phyloP scores from a whole-genome alignment of 2,329 filamentous ascomycete genomes.

The Diaporthe citriasiana region DNA sequence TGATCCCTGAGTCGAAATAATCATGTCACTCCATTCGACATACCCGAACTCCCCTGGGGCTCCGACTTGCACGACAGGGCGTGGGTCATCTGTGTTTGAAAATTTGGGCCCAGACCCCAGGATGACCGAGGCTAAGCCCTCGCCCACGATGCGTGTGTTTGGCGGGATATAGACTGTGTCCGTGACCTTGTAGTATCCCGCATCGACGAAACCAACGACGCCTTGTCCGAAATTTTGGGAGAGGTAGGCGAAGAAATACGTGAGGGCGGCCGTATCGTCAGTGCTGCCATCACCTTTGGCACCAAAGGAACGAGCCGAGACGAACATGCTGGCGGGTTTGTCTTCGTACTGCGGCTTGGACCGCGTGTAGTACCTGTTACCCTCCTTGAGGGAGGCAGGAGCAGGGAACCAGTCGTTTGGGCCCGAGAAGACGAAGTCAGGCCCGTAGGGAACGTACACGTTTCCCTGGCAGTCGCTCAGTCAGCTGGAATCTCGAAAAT shows the following conservation, averaged over 20 bases:
- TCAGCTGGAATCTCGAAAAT: background rate
- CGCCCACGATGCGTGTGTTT: slow-evolving; percentile 70
- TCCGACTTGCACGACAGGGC: slow-evolving; percentile 75
- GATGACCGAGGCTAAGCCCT: slow-evolving; percentile 65
- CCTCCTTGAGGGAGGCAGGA: slow-evolving; percentile 68
- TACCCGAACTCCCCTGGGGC: slow-evolving; percentile 71
- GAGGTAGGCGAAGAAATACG: slow-evolving; percentile 49
- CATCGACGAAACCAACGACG: slow-evolving; percentile 72
- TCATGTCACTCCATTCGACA: slow-evolving; percentile 80
- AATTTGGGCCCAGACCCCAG: slow-evolving; percentile 71
- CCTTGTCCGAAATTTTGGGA: slow-evolving; percentile 57
- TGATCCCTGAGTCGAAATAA: slow-evolving; percentile 77
- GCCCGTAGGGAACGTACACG: slow-evolving; percentile 67
- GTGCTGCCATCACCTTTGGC: slow-evolving; percentile 78
- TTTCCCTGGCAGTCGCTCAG: slow-evolving; percentile 66
- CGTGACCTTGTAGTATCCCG: slow-evolving; percentile 73
- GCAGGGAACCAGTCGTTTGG: slow-evolving; percentile 60
- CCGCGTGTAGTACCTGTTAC: slow-evolving; percentile 58
- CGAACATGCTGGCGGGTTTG: slow-evolving; percentile 65
- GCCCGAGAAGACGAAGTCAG: slow-evolving; percentile 63
- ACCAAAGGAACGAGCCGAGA: slow-evolving; percentile 73
- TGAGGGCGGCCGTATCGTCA: slow-evolving; percentile 67
- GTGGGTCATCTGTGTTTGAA: slow-evolving; percentile 69
- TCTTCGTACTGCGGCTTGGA: slow-evolving; percentile 77
- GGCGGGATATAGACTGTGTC: slow-evolving; percentile 65